phyloP scores from a whole-genome alignment of 1,284 basidiomycete genomes.

The Trametes pubescens region DNA sequence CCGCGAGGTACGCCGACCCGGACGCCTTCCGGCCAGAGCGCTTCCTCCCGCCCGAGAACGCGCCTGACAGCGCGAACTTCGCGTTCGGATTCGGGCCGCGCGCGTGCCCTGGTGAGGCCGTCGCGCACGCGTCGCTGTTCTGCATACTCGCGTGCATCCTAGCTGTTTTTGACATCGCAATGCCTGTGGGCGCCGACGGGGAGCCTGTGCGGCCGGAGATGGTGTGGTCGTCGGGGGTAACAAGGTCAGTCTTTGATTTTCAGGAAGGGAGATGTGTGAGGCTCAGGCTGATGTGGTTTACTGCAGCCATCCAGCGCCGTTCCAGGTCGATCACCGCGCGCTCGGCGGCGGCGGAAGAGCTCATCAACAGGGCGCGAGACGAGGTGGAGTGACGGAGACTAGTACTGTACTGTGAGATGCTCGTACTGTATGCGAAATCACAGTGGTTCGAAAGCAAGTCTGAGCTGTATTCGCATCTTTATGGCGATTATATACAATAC shows the following conservation, averaged over 20 bases:
- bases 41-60: conserved; percentile 20
- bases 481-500: too few species aligned
- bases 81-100: conserved; percentile 35
- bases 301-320: conserved; percentile 33
- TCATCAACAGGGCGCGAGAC: conserved; percentile 13
- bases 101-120: conserved; percentile 28
- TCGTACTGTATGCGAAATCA: too few species aligned
- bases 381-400: not conserved
- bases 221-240: conserved; percentile 38
- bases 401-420: too few species aligned
- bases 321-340: conserved; percentile 32
- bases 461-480: too few species aligned
- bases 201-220: conserved; percentile 39
- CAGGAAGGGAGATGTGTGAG: not conserved
- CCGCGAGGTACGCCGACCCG: conserved; percentile 22
- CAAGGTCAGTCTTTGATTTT: conserved; percentile 27
- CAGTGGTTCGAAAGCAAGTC: too few species aligned
- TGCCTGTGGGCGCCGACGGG: conserved; percentile 19
- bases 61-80: conserved; percentile 6
- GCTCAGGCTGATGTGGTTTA: too few species aligned
- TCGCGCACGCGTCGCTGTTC: conserved; percentile 29
- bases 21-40: conserved; percentile 31
- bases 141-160: conserved; percentile 25
- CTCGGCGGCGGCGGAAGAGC: conserved; percentile 18
- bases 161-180: conserved; percentile 25